A percentile compares a stretch with the other conserved stretches of the same genome.
phyloP scores from a whole-genome alignment of 2,329 filamentous ascomycete genomes.

The Teratosphaeria epicoccoides region DNA sequence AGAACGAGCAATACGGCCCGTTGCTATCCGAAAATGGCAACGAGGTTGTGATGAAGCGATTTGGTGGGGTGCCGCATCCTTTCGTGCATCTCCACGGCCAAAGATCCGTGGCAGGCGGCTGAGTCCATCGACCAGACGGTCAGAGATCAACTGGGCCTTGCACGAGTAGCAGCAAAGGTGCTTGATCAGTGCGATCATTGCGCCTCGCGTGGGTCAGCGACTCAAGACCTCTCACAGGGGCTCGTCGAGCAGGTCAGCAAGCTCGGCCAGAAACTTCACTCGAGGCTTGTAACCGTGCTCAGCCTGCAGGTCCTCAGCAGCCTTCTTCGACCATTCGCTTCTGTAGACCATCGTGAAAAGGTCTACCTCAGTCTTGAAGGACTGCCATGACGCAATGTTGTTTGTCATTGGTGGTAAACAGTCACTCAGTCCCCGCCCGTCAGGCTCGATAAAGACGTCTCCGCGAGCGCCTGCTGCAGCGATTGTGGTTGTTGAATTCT shows the following conservation, averaged over 20 bases:
- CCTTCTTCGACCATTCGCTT: constrained; percentile 31
- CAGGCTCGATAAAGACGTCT: no score
- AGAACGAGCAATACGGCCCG: neutral
- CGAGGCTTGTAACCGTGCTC: constrained; percentile 48
- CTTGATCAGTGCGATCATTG: no score
- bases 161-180: neutral
- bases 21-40: neutral
- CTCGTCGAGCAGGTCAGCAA: constrained; percentile 48
- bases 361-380: no score
- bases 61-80: neutral
- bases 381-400: no score
- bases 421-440: no score
- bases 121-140: neutral
- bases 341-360: constrained; percentile 32
- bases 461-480: no score
- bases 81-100: neutral
- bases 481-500: no score
- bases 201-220: no score
- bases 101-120: neutral
- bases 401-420: no score
- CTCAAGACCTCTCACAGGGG: constrained; percentile 11
- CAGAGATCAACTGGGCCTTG: neutral
- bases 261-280: constrained; percentile 49
- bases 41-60: neutral
- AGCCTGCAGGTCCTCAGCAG: constrained; percentile 23